Percentiles rank a stretch among this genome's conserved stretches.
Evolutionary conservation across 768 basidiomycete species (phyloP).

Genomic region (Suillus plorans): DNA sequence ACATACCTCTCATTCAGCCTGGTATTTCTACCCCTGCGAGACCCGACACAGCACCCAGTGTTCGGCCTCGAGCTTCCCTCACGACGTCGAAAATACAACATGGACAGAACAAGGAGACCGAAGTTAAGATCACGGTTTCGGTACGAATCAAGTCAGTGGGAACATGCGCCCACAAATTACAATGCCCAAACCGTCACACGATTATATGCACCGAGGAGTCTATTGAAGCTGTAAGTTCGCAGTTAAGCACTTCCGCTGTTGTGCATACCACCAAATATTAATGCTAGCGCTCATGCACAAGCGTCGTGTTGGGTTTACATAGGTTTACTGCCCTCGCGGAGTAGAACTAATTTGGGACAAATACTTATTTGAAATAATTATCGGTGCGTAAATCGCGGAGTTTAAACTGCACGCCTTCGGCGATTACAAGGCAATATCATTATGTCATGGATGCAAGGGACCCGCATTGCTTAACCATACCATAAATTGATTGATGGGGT

Average conservation of each 20-base stretch:
- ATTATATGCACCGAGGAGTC: too few species aligned
- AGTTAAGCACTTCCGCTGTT: too few species aligned
- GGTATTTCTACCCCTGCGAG: not conserved
- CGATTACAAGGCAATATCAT: not conserved
- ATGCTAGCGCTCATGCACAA: not conserved
- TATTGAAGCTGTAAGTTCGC: too few species aligned
- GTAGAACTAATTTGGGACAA: not conserved
- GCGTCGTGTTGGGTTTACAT: not conserved
- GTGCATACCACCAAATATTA: not conserved
- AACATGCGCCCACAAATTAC: too few species aligned
- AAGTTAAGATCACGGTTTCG: too few species aligned
- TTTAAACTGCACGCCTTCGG: not conserved
- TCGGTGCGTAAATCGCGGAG: not conserved
- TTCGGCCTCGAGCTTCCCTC: not conserved
- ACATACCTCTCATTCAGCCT: not conserved
- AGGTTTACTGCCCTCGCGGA: not conserved
- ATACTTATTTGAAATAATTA: not conserved
- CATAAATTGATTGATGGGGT: not conserved
- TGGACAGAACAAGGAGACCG: too few species aligned
- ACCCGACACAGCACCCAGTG: not conserved
- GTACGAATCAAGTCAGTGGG: too few species aligned
- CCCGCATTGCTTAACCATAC: not conserved
- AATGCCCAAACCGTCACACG: too few species aligned
- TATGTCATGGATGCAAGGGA: not conserved
- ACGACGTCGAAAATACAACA: too few species aligned